Evolutionary conservation across 805 yeast species (phyloP).

Genomic region (Peterozyma xylosa): DNA sequence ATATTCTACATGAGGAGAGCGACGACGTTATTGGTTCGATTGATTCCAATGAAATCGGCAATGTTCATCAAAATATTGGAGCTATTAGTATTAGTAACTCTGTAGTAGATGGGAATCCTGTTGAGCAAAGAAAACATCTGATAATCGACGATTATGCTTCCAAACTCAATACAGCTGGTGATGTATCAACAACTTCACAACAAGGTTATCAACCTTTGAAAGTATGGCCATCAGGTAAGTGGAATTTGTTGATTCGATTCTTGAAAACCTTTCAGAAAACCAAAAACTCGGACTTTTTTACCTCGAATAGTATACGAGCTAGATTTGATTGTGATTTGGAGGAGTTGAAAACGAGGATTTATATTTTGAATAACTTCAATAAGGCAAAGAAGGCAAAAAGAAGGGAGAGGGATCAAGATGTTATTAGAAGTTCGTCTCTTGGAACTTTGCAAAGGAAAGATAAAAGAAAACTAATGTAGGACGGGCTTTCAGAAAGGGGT

Average conservation of each 20-base stretch:
- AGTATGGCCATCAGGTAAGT: constrained; percentile 1
- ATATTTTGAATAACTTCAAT: constrained; percentile 1
- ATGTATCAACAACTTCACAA: neutral
- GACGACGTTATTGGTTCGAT: constrained; percentile 1
- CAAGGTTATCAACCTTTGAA: neutral
- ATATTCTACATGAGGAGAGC: neutral
- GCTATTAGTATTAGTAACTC: too few species aligned
- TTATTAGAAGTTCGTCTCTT: too few species aligned
- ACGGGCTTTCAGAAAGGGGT: too few species aligned
- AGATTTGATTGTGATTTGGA: constrained; percentile 4
- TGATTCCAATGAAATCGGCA: neutral
- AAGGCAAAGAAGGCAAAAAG: neutral
- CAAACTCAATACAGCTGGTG: neutral
- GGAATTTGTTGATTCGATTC: constrained; percentile 2
- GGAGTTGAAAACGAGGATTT: constrained; percentile 1
- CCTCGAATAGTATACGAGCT: neutral
- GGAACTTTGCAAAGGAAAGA: too few species aligned
- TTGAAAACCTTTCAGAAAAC: neutral
- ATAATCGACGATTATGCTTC: neutral
- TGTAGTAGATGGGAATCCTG: too few species aligned
- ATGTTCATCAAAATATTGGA: neutral
- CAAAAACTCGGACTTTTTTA: constrained; percentile 1
- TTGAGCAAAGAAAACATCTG: too few species aligned
- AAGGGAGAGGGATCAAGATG: neutral
- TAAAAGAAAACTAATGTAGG: too few species aligned